Percentiles rank a stretch among this genome's conserved stretches.
phyloP scores from a whole-genome alignment of 2,329 filamentous ascomycete species.

The Cercospora sojina region DNA sequence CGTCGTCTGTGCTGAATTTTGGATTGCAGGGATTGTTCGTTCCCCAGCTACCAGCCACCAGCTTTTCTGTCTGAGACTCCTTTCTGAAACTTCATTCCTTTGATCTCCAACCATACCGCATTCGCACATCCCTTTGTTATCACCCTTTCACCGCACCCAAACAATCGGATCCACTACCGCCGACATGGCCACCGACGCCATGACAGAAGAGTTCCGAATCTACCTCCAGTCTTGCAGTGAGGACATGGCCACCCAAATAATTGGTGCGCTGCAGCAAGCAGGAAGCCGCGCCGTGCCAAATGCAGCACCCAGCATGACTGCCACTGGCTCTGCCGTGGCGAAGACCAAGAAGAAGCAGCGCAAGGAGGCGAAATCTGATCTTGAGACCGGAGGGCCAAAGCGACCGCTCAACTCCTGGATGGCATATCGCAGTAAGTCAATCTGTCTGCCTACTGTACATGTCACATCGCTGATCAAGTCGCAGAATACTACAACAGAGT shows the following conservation, averaged over 20 bases:
- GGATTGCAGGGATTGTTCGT: neutral
- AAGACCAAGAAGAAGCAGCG: conserved; percentile 26
- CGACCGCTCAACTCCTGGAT: conserved; percentile 23
- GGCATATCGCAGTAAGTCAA: conserved; percentile 17
- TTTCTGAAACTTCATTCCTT: neutral
- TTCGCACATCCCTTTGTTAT: conserved; percentile 34
- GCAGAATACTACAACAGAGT: conserved; percentile 39
- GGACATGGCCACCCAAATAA: neutral
- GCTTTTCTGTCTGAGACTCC: neutral
- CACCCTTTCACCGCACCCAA: conserved; percentile 29
- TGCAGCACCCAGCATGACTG: conserved; percentile 24
- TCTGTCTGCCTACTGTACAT: neutral
- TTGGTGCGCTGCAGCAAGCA: neutral
- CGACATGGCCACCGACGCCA: conserved; percentile 27
- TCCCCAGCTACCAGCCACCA: neutral
- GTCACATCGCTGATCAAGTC: neutral
- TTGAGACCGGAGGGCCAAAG: conserved; percentile 15
- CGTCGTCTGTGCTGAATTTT: neutral
- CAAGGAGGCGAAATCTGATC: conserved; percentile 22
- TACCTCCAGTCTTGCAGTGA: conserved; percentile 23
- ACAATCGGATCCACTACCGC: conserved; percentile 29
- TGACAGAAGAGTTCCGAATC: conserved; percentile 22
- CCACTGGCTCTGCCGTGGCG: conserved; percentile 8
- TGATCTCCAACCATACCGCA: conserved; percentile 19
- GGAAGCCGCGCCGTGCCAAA: conserved; percentile 16